Base-by-base conservation (phyloP, 2,329 filamentous ascomycete genomes). In the Diaporthe eres region DNA sequence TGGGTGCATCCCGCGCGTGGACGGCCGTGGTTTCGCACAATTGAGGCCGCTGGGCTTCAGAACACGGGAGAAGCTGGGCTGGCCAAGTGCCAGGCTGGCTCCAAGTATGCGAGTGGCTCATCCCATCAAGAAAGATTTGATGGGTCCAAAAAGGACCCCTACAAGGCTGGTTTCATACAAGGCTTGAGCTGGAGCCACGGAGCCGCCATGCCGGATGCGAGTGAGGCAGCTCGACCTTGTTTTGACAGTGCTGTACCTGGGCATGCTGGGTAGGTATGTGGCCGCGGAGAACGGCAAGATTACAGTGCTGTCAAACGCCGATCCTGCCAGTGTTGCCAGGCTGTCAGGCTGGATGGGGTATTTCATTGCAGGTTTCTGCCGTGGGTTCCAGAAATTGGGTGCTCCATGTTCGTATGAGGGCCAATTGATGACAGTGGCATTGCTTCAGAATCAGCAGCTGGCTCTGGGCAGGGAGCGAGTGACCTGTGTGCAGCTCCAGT, bases 401-500 rank as follows among this genome's bases (percentile, higher is more conserved):
- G 71, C 47, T 65, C 71, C 71, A 63, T 73, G 47, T 44, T 73
- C 57, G 71, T 65, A 55, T 57, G 47, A 65, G 58, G 51, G 51
- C 58, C 58, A 73, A 73, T 73, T 65, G 71, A 65, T 55, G 71
- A 73, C 47, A 73, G 71, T 57, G 47, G 13, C 58, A 37, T 34
- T 71, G 58, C 57, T 65, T 65, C 47, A 72, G 57, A 61, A 53
- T 65, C 65, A 28, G 65, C 65, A 55, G 49, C 65, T 42, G 58
- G 71, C 31, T 72, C 55, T 72, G 42, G 70, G 71, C 57, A 55
- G 22, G 65, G 49, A 42, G 34, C 34, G 47, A 17, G 19, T 55
- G 65, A 55, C 65, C 19, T 42, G 34, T 55, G 31, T n/a, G 34
- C n/a, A 53, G n/a, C 47, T 53, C 65, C 65, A 47, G 61, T 31